These are phyloP conservation scores for Penicillium dipodomyicola DNA, from an alignment of 495 filamentous ascomycete species.

Conservation along the genomic window DNA sequence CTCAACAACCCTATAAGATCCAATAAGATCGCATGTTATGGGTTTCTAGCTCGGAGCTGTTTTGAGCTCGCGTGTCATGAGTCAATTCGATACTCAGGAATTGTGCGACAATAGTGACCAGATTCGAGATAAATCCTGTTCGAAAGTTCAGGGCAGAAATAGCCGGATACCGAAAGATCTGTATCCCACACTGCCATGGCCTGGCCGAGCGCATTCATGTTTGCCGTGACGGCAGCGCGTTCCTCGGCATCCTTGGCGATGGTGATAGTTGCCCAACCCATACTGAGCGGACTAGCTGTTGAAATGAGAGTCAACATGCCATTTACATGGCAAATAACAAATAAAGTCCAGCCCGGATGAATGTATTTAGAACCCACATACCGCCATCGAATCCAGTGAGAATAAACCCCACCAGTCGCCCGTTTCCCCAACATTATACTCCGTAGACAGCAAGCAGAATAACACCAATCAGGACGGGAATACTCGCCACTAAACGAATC, in stretches of 20 bases:
- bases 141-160: slow-evolving; percentile 28
- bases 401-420: slow-evolving; percentile 33
- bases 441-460: slow-evolving; percentile 25
- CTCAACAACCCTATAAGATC: neutral
- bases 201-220: slow-evolving; percentile 41
- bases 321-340: neutral
- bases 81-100: neutral
- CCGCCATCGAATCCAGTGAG: slow-evolving; percentile 34
- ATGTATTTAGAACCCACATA: slow-evolving; percentile 11
- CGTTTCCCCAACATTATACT: slow-evolving; percentile 33
- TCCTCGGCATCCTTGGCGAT: slow-evolving; percentile 38
- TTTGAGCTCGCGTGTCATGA: too few species aligned
- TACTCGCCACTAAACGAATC: slow-evolving; percentile 25
- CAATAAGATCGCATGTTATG: neutral
- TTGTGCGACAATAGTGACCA: neutral
- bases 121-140: slow-evolving; percentile 24
- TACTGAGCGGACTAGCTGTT: slow-evolving; percentile 35
- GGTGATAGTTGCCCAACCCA: slow-evolving; percentile 35
- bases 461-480: slow-evolving; percentile 29
- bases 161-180: slow-evolving; percentile 33
- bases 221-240: slow-evolving; percentile 35
- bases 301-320: neutral
- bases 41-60: too few species aligned
- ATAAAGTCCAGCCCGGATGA: neutral
- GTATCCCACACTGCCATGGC: slow-evolving; percentile 34